Base-by-base conservation (phyloP, 495 filamentous ascomycete species). In the Neurospora sp. region DNA sequence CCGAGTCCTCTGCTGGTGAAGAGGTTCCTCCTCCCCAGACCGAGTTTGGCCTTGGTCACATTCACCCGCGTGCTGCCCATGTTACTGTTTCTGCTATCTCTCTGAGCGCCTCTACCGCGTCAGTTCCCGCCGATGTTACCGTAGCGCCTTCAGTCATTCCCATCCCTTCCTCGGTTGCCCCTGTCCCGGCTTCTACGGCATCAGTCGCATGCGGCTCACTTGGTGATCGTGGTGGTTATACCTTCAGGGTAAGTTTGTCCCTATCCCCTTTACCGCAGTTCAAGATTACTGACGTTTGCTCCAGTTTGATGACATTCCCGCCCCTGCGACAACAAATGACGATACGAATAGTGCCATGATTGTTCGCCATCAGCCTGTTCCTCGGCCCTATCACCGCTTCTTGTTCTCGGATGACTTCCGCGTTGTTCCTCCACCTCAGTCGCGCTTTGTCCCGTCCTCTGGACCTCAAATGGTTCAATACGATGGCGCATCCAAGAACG, bases 1-100 rank as follows among this genome's bases (percentile, higher is more conserved):
- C 54, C 28, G 28, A 66, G 28, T 66, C 54, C 15, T 66, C 54
- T 34, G 54, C 54, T 7, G 54, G 11, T 34, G 54, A 66, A 66
- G 54, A 66, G 15, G 28, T 73, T 34, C 73, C 75, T 17, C 74
- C 74, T 13, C 75, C 75, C 0, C 74, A 79, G 54, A 77, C 78
- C 5, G 76, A 79, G 28, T 71, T 79, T 19, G 54, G 54, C 24
- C 28, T 34, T 28, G 54, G 54, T 34, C 54, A 66, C 28, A 9
- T 66, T 66, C 54, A 66, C 54, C 54, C 54, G 2, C 54, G 54
- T 66, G 24, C 54, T 36, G 54, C 54, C 1, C 13, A 34, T 15
- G 7, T 66, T 9, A 66, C 54, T 2, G 54, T 66, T 31, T 62
- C 48, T 0, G 48, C 24, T 62, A 3, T 62, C 24, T 62, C 48